These are phyloP conservation scores for Phlebiopsis gigantea DNA, from an alignment of 768 basidiomycete genomes.

Conservation along the genomic window DNA sequence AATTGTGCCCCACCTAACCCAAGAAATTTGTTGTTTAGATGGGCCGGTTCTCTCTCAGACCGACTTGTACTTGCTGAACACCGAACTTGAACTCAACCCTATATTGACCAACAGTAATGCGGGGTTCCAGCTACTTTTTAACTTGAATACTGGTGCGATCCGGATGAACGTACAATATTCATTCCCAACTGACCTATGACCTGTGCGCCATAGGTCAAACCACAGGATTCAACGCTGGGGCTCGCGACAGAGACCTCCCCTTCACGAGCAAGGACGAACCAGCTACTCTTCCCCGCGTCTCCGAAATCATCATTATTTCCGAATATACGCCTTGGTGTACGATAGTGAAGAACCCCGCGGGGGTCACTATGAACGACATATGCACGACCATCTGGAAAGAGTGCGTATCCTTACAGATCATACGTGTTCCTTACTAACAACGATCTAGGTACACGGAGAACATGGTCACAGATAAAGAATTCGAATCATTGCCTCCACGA, in stretches of 20 bases:
- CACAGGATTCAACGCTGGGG: slow-evolving; percentile 54
- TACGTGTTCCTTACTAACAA: background rate
- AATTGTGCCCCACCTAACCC: background rate
- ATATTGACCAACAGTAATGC: slow-evolving; percentile 49
- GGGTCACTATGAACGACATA: slow-evolving; percentile 76
- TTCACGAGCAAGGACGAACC: slow-evolving; percentile 36
- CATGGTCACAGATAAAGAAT: slow-evolving; percentile 61
- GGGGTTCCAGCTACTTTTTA: slow-evolving; percentile 65
- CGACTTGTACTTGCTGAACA: slow-evolving; percentile 72
- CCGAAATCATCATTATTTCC: slow-evolving; percentile 31
- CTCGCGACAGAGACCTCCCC: slow-evolving; percentile 54
- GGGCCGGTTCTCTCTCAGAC: slow-evolving; percentile 77
- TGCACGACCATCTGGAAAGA: slow-evolving; percentile 70
- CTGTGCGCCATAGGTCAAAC: slow-evolving; percentile 37
- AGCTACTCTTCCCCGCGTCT: slow-evolving; percentile 33
- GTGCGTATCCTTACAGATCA: slow-evolving; percentile 36
- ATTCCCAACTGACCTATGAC: background rate
- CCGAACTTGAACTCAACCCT: slow-evolving; percentile 65
- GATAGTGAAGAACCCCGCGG: slow-evolving; percentile 61
- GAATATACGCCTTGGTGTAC: slow-evolving; percentile 75
- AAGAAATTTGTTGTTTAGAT: slow-evolving; percentile 37
- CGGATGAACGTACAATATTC: background rate
- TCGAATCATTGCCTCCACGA: slow-evolving; percentile 52
- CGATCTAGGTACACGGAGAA: slow-evolving; percentile 60
- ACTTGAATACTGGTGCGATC: slow-evolving; percentile 56